Evolutionary conservation across 805 yeast genomes (phyloP).

Genomic region (Wickerhamia fluorescens): DNA sequence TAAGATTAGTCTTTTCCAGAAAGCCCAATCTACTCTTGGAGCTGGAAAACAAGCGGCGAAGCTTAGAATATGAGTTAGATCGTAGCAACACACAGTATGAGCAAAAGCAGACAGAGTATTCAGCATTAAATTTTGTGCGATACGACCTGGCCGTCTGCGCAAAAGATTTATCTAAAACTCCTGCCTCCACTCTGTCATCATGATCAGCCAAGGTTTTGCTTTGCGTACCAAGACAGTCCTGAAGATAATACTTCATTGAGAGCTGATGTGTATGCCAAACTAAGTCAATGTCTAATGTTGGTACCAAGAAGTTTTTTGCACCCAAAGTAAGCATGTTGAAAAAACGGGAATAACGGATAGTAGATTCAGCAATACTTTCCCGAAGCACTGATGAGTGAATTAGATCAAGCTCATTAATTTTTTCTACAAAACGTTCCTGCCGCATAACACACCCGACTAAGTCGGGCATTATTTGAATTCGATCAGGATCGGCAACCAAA

Average conservation of each 20-base stretch:
- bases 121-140: conserved; percentile 7
- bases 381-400: conserved; percentile 8
- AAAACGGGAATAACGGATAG: conserved; percentile 13
- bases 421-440: conserved; percentile 16
- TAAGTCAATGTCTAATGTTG: conserved; percentile 22
- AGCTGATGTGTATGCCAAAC: conserved; percentile 24
- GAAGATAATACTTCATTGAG: conserved; percentile 9
- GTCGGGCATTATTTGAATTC: too few species aligned
- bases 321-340: conserved; percentile 3
- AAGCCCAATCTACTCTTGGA: too few species aligned
- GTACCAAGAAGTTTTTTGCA: conserved; percentile 9
- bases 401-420: conserved; percentile 16
- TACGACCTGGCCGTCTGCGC: conserved; percentile 12
- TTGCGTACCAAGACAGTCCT: conserved; percentile 5
- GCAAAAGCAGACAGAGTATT: conserved; percentile 17
- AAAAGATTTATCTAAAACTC: conserved; percentile 10
- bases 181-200: conserved; percentile 18
- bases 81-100: conserved; percentile 7
- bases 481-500: conserved; percentile 2
- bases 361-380: conserved; percentile 10
- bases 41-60: conserved; percentile 4
- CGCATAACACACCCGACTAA: conserved; percentile 18
- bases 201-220: conserved; percentile 12
- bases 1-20: too few species aligned
- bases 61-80: conserved; percentile 2